phyloP scores from a whole-genome alignment of 2,329 filamentous ascomycete genomes.

The Cladosporium sp. region DNA sequence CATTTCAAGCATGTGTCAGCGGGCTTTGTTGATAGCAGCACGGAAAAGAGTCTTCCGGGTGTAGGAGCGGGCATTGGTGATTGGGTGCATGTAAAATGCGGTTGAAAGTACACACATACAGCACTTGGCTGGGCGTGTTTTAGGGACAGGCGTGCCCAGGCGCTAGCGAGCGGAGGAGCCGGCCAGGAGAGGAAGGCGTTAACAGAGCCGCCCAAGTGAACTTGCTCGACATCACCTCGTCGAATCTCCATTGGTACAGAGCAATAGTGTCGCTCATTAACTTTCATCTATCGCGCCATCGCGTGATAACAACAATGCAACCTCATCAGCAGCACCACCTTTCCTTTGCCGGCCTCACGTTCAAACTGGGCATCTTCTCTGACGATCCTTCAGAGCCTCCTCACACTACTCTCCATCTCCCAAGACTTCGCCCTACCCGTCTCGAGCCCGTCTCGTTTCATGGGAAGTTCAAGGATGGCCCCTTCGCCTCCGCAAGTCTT shows the following conservation, averaged over 20 bases:
- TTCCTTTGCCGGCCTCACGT: background rate
- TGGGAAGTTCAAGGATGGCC: background rate
- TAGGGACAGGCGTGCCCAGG: background rate
- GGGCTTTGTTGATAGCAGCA: conserved; percentile 1
- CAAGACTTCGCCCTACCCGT: conserved; percentile 15
- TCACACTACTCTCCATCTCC: background rate
- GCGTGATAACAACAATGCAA: conserved; percentile 10
- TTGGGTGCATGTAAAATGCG: background rate
- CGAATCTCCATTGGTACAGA: background rate
- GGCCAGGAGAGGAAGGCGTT: background rate
- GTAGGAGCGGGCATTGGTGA: background rate
- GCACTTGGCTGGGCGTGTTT: background rate
- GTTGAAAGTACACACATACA: background rate
- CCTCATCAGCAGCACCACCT: background rate
- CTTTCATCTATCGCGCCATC: conserved; percentile 9
- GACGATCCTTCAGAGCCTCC: background rate
- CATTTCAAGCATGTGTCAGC: background rate
- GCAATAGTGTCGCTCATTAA: background rate
- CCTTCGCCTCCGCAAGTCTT: background rate
- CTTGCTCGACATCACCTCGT: background rate
- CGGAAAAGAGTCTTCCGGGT: background rate
- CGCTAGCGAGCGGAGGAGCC: conserved; percentile 9
- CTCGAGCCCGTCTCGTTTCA: background rate
- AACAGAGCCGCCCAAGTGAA: background rate
- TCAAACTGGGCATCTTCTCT: background rate